Conservation (phyloP, 306 rosid genomes). For the Nissolia schottii region DNA sequence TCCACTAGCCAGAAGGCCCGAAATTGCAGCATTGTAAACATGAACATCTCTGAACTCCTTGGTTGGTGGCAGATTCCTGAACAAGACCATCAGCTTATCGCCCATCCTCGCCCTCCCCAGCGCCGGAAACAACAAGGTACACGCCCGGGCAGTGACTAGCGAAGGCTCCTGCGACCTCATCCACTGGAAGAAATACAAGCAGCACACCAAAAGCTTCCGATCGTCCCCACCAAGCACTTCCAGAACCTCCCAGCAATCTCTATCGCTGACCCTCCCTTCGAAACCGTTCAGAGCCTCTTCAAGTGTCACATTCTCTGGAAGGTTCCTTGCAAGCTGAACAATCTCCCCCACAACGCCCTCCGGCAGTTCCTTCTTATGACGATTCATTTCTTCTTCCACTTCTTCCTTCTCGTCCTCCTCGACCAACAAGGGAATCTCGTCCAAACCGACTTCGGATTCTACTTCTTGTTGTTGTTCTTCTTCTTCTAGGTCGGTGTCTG, state of each 20-base stretch:
- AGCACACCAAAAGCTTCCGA: slow-evolving; percentile 38
- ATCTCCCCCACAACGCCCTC: slow-evolving; percentile 57
- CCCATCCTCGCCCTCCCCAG: slow-evolving; percentile 80
- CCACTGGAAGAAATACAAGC: slow-evolving; percentile 89
- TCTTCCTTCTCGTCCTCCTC: not conserved
- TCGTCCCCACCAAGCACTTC: slow-evolving; percentile 54
- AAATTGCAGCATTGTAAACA: slow-evolving; percentile 78
- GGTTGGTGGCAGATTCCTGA: slow-evolving; percentile 49
- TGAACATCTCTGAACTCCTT: slow-evolving; percentile 63
- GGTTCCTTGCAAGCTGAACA: slow-evolving; percentile 51
- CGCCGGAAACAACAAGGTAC: slow-evolving; percentile 62
- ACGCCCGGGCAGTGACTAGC: slow-evolving; percentile 58
- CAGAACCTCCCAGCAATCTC: slow-evolving; percentile 58
- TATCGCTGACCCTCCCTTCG: slow-evolving; percentile 48
- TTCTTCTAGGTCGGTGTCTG: slow-evolving; percentile 17
- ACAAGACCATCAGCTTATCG: slow-evolving; percentile 57
- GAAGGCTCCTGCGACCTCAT: slow-evolving; percentile 74
- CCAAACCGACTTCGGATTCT: slow-evolving; percentile 30
- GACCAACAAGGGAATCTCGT: not conserved
- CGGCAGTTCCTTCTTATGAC: slow-evolving; percentile 16
- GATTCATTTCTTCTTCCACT: not conserved
- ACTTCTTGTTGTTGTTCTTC: too few species aligned
- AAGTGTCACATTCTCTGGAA: slow-evolving; percentile 55
- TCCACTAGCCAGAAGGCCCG: slow-evolving; percentile 54
- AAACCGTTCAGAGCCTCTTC: slow-evolving; percentile 61